These are phyloP conservation scores for Berberis vulgaris DNA, from an alignment of 164 flowering plant species.

Conservation along the genomic window DNA sequence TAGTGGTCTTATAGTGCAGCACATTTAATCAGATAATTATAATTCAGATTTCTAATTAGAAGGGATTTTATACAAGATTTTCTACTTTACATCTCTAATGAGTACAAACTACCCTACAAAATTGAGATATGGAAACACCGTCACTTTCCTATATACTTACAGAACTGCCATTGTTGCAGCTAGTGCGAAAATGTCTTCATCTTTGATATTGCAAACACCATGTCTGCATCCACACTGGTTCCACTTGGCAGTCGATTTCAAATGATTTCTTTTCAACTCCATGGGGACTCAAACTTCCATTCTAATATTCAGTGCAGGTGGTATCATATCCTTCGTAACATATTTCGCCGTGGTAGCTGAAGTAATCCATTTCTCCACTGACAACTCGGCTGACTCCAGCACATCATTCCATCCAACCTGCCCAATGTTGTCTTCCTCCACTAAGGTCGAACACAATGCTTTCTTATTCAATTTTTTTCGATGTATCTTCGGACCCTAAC, in stretches of 20 bases:
- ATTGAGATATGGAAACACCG: too few species aligned
- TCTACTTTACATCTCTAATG: too few species aligned
- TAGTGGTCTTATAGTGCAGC: too few species aligned
- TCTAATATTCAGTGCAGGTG: slow-evolving; percentile 15
- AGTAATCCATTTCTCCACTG: slow-evolving; percentile 39
- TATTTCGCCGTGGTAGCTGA: not conserved
- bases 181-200: slow-evolving; percentile 15
- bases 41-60: too few species aligned
- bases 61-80: too few species aligned
- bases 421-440: too few species aligned
- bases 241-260: slow-evolving; percentile 4
- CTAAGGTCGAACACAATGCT: too few species aligned
- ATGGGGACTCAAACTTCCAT: slow-evolving; percentile 8
- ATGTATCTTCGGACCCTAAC: too few species aligned
- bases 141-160: not conserved
- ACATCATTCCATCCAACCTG: slow-evolving; percentile 45
- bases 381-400: slow-evolving; percentile 33
- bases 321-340: slow-evolving; percentile 9
- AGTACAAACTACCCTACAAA: too few species aligned
- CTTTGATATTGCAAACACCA: slow-evolving; percentile 15
- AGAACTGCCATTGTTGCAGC: slow-evolving; percentile 14
- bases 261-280: not conserved
- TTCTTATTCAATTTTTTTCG: too few species aligned
- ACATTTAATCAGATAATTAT: too few species aligned
- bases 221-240: slow-evolving; percentile 17